These are phyloP conservation scores for Chlamydomonas incerta DNA, from an alignment of 139 green algal genomes.

Conservation along the genomic window DNA sequence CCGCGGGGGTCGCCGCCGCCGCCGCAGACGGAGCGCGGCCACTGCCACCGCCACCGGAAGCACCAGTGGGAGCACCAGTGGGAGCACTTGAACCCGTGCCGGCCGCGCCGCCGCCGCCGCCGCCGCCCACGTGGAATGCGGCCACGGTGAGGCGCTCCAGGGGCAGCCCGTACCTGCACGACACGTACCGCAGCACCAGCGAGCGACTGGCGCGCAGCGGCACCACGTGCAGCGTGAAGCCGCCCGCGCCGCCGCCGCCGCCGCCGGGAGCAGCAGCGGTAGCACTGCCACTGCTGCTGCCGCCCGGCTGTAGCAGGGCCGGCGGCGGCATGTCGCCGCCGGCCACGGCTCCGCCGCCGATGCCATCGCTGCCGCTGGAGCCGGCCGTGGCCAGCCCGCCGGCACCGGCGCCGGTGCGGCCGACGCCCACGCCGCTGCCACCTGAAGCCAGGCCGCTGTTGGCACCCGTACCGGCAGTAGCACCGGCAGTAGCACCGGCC, in stretches of 20 bases:
- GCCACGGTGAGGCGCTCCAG: slow-evolving; percentile 63
- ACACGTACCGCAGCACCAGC: slow-evolving; percentile 83
- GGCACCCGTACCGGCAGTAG: neutral
- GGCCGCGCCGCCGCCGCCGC: neutral
- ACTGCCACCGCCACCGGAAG: neutral
- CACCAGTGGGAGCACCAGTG: no score
- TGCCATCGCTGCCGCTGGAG: neutral
- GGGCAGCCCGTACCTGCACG: slow-evolving; percentile 54
- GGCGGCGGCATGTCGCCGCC: no score
- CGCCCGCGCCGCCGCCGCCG: neutral
- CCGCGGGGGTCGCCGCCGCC: slow-evolving; percentile 4
- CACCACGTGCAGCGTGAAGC: slow-evolving; percentile 80
- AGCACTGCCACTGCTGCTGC: neutral
- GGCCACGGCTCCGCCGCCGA: neutral
- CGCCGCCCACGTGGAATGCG: slow-evolving; percentile 14
- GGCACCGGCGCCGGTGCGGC: neutral
- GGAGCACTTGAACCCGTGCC: no score
- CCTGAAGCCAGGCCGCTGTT: neutral
- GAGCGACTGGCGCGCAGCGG: slow-evolving; percentile 79
- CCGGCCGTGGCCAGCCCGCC: no score
- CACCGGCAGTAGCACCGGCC: neutral
- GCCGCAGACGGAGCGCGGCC: neutral
- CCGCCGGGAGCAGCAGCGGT: no score
- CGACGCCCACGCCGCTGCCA: neutral
- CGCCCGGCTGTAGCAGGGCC: neutral